Base-by-base conservation (phyloP, 441 rosid species). In the Macaranga tanarius region DNA sequence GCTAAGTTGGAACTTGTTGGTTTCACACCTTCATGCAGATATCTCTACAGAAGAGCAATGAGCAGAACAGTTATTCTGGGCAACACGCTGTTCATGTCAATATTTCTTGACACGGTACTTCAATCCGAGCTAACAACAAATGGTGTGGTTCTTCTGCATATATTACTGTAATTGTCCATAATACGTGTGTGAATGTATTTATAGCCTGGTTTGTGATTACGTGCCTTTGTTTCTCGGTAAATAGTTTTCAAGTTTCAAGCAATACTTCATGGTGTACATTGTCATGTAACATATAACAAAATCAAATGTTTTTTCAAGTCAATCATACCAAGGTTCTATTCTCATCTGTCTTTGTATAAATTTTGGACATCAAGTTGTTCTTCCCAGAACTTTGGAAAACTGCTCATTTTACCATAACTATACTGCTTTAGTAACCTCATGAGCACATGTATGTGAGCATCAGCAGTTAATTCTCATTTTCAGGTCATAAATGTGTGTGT, bases 41-140 rank as follows among this genome's bases (percentile, higher is more conserved):
- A 56, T 82, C 88, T 61, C 73, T 92, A 76, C 90, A 78, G 71
- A 79, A 75, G 57, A 72, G 76, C 26, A 47, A 50, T 73, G 77
- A 83, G 62, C 73, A 73, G 61, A 79, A 72, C 57, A 59, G 50
- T 47, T 74, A 68, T 31, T 64, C 52, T 8, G 12, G 34, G 62
- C 64, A 61, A 51, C 67, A 66, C 69, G 62, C 38, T 55, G 34
- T 13, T 34, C 79, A 42, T 54, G 47, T 51, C 26, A 57, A 75
- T 73, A 70, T 67, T 65, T 57, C 67, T 23, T 47, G 62, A 72
- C 60, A 58, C 56, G 11, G 59, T 45, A 26, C 15, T 58, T 23
- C 12, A 26, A 1, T 62, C 19, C 17, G n/a, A 28, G 22, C 42
- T 2, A n/a, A 45, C 16, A 12, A 44, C n/a, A 10, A 25, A 38